Evolutionary conservation across 2,329 filamentous ascomycete species (phyloP).

Genomic region (Eutypella sp.): DNA sequence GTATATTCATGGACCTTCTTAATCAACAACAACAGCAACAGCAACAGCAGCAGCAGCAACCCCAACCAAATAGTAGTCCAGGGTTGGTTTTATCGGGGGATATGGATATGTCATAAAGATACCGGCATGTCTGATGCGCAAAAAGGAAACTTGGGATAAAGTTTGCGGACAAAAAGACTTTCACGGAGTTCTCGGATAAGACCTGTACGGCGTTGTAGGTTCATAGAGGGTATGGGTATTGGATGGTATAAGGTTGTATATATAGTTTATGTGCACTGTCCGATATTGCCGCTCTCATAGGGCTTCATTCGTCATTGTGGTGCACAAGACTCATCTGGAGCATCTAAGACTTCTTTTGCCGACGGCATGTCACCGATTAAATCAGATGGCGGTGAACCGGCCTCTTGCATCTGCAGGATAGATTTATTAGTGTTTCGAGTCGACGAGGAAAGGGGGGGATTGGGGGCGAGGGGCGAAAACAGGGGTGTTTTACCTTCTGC

Average conservation of each 20-base stretch:
- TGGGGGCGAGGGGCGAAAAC: too few species aligned
- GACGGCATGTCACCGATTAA: slow-evolving; percentile 85
- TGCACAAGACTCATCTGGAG: slow-evolving; percentile 57
- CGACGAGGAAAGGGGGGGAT: neutral
- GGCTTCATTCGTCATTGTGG: slow-evolving; percentile 45
- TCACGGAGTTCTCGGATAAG: slow-evolving; percentile 9
- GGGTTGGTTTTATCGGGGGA: slow-evolving; percentile 29
- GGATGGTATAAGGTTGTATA: slow-evolving; percentile 11
- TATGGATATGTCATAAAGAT: slow-evolving; percentile 46
- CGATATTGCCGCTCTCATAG: neutral
- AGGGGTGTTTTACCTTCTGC: slow-evolving; percentile 69
- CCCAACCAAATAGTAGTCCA: slow-evolving; percentile 14
- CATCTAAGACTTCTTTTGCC: slow-evolving; percentile 65
- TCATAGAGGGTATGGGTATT: slow-evolving; percentile 14
- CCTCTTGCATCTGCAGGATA: slow-evolving; percentile 80
- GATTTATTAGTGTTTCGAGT: slow-evolving; percentile 9
- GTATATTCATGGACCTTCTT: slow-evolving; percentile 61
- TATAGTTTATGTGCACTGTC: slow-evolving; percentile 14
- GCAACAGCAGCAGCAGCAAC: too few species aligned
- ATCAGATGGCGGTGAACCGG: slow-evolving; percentile 84
- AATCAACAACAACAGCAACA: slow-evolving; percentile 40
- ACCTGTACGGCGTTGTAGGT: slow-evolving; percentile 16
- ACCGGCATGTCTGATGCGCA: neutral
- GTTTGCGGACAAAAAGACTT: slow-evolving; percentile 3
- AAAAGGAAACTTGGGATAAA: neutral